Conservation (phyloP, 495 filamentous ascomycete genomes). For the Penicillium paxilli region DNA sequence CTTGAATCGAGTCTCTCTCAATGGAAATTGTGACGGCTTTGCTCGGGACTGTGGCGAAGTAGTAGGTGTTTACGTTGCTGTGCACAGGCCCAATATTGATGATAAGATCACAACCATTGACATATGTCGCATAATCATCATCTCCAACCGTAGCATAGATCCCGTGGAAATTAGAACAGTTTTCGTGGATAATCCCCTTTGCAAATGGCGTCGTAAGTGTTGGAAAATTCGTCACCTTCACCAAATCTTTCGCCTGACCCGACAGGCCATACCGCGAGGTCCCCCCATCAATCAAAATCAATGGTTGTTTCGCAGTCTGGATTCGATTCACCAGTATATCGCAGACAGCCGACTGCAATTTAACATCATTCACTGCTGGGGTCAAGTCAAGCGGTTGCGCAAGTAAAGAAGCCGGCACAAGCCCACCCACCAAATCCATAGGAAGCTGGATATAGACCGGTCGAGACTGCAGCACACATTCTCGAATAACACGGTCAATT, state of each 20-base stretch:
- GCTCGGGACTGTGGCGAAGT: slow-evolving; percentile 18
- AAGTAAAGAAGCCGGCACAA: slow-evolving; percentile 6
- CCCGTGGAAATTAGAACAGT: slow-evolving; percentile 29
- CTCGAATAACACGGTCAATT: slow-evolving; percentile 36
- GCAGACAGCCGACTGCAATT: slow-evolving; percentile 6
- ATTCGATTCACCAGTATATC: slow-evolving; percentile 21
- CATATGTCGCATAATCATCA: slow-evolving; percentile 6
- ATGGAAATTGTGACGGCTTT: slow-evolving; percentile 14
- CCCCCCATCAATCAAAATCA: slow-evolving; percentile 37
- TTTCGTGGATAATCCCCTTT: slow-evolving; percentile 33
- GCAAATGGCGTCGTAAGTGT: slow-evolving; percentile 30
- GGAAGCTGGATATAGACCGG: slow-evolving; percentile 44
- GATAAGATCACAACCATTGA: slow-evolving; percentile 30
- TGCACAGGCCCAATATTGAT: slow-evolving; percentile 27
- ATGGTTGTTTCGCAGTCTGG: slow-evolving; percentile 23
- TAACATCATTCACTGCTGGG: background rate
- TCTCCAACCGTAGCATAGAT: slow-evolving; percentile 13
- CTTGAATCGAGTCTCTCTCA: slow-evolving; percentile 4
- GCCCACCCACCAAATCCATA: slow-evolving; percentile 34
- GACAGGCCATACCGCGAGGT: slow-evolving; percentile 15
- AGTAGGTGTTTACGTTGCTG: slow-evolving; percentile 29
- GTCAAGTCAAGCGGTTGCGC: background rate
- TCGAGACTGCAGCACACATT: slow-evolving; percentile 32
- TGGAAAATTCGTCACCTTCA: slow-evolving; percentile 26
- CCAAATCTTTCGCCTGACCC: slow-evolving; percentile 20